Conservation (phyloP, 495 filamentous ascomycete species). For the Penicillium atrosanguineum region DNA sequence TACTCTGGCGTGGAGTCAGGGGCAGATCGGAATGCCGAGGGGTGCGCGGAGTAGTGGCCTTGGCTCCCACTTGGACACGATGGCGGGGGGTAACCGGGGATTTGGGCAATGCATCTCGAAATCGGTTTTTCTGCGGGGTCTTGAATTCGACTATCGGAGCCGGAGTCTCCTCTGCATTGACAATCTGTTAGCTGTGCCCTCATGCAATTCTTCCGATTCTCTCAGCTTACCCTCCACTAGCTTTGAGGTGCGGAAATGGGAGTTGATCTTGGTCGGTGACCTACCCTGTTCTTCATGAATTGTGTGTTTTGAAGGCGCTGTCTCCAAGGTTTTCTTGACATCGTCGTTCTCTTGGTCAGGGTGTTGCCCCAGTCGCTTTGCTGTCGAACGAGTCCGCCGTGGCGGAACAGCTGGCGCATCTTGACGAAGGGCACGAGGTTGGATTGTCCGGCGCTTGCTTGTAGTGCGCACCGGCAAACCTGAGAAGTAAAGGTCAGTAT, state of each 20-base stretch:
- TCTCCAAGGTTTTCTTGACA: constrained; percentile 19
- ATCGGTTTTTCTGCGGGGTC: constrained; percentile 65
- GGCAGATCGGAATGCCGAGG: constrained; percentile 48
- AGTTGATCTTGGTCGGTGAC: constrained; percentile 33
- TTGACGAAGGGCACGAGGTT: constrained; percentile 32
- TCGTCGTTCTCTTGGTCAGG: constrained; percentile 23
- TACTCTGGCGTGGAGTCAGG: constrained; percentile 45
- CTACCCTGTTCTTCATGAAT: constrained; percentile 26
- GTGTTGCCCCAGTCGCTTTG: constrained; percentile 18
- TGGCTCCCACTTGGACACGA: constrained; percentile 59
- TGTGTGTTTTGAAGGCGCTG: constrained; percentile 28
- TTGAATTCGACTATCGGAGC: constrained; percentile 34
- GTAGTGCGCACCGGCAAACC: constrained; percentile 47
- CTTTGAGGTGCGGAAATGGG: constrained; percentile 31
- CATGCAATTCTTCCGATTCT: neutral
- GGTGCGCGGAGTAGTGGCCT: constrained; percentile 63
- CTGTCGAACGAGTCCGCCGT: constrained; percentile 35
- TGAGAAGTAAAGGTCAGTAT: constrained; percentile 12
- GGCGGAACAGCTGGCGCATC: constrained; percentile 18
- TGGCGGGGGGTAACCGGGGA: constrained; percentile 68
- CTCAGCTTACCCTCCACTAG: constrained; percentile 31
- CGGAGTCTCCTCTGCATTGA: constrained; percentile 26
- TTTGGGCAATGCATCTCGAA: constrained; percentile 61
- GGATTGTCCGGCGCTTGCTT: constrained; percentile 61
- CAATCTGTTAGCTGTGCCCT: neutral